phyloP scores from a whole-genome alignment of 768 basidiomycete species.

The Rhodosporidiobolus odoratus region DNA sequence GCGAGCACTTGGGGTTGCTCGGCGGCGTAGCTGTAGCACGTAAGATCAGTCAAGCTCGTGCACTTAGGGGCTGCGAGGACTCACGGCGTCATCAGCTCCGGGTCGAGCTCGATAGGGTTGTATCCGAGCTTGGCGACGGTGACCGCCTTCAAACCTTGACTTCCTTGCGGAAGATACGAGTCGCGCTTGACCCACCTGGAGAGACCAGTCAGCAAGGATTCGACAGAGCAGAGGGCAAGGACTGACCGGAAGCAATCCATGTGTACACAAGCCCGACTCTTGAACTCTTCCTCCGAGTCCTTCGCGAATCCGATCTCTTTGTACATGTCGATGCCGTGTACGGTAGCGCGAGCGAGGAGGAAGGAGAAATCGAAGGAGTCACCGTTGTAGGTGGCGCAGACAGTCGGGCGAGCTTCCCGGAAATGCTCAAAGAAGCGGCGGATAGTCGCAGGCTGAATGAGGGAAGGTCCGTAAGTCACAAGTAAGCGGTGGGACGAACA shows the following conservation, averaged over 20 bases:
- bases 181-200: slow-evolving; percentile 90
- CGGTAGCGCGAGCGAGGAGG: slow-evolving; percentile 73
- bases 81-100: slow-evolving; percentile 98
- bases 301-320: slow-evolving; percentile 85
- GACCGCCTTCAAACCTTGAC: slow-evolving; percentile 96
- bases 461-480: not conserved
- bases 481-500: not conserved
- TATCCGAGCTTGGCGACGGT: slow-evolving; percentile 94
- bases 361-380: slow-evolving; percentile 99
- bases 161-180: slow-evolving; percentile 95
- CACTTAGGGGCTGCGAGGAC: slow-evolving; percentile 44
- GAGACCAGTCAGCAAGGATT: not conserved
- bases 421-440: slow-evolving; percentile 88
- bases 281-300: slow-evolving; percentile 91
- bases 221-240: not conserved
- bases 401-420: slow-evolving; percentile 86
- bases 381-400: slow-evolving; percentile 97
- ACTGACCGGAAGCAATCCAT: slow-evolving; percentile 90
- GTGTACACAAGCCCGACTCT: slow-evolving; percentile 83
- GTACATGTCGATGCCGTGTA: slow-evolving; percentile 94
- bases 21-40: slow-evolving; percentile 69
- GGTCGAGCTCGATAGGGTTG: slow-evolving; percentile 92
- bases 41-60: not conserved
- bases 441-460: slow-evolving; percentile 66
- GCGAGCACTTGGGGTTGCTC: slow-evolving; percentile 92